Conservation (phyloP, 306 rosid genomes). For the Begonia fuchsioides region DNA sequence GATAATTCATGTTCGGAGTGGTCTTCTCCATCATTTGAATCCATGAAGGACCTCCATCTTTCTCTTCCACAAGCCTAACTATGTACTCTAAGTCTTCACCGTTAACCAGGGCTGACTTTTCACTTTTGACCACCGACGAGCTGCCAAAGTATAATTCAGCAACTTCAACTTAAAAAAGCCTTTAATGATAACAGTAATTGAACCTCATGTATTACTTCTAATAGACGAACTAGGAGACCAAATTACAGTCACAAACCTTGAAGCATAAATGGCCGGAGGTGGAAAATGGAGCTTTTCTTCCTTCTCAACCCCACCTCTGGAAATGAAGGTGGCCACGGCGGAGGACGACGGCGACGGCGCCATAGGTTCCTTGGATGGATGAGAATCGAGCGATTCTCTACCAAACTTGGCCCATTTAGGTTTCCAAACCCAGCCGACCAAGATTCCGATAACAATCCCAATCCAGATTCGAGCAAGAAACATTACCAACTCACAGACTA, state of each 20-base stretch:
- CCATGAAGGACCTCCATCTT: no score
- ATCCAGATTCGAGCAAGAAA: constrained; percentile 66
- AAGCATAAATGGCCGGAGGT: constrained; percentile 12
- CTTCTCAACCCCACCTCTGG: constrained; percentile 7
- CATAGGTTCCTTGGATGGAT: constrained; percentile 10
- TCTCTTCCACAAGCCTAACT: constrained; percentile 33
- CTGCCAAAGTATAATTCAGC: constrained; percentile 12
- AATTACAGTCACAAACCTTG: constrained; percentile 25
- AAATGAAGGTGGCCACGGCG: constrained; percentile 14
- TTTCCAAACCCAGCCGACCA: constrained; percentile 86
- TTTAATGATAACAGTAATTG: background rate
- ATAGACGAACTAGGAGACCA: background rate
- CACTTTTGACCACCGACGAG: constrained; percentile 24
- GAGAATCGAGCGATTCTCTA: constrained; percentile 19
- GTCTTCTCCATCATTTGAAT: constrained; percentile 92
- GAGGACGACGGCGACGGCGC: constrained; percentile 8
- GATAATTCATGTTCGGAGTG: constrained; percentile 52
- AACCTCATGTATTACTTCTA: background rate
- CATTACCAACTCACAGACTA: constrained; percentile 28
- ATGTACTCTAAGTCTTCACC: constrained; percentile 33
- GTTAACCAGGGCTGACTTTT: constrained; percentile 7
- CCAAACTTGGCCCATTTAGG: constrained; percentile 71
- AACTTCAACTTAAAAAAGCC: no score
- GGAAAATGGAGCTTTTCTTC: constrained; percentile 9
- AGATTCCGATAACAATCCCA: constrained; percentile 55